These are phyloP conservation scores for Calonectria montana DNA, from an alignment of 2,329 filamentous ascomycete genomes.

Conservation along the genomic window DNA sequence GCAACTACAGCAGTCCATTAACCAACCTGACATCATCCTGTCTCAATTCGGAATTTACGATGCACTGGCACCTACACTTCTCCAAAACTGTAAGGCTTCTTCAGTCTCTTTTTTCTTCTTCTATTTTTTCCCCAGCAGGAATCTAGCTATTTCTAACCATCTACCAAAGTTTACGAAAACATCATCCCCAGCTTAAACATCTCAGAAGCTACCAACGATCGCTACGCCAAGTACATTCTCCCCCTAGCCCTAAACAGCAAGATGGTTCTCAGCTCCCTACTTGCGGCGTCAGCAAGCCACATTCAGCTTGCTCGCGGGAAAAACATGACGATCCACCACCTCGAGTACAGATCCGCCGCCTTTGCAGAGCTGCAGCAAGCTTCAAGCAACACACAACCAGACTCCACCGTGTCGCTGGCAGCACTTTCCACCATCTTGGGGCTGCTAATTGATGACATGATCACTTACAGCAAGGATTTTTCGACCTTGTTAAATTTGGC, in stretches of 20 bases:
- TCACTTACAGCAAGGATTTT: slow-evolving; percentile 7
- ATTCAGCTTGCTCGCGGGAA: background rate
- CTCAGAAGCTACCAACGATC: background rate
- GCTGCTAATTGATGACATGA: slow-evolving; percentile 5
- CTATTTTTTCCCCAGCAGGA: background rate
- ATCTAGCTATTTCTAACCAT: background rate
- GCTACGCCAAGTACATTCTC: background rate
- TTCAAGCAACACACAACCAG: background rate
- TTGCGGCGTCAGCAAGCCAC: background rate
- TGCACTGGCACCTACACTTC: background rate
- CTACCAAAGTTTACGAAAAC: background rate
- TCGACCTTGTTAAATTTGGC: background rate
- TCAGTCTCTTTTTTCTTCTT: background rate
- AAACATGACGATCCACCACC: background rate
- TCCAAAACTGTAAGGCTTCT: background rate
- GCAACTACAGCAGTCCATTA: background rate
- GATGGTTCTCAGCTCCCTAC: background rate
- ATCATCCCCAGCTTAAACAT: slow-evolving; percentile 3
- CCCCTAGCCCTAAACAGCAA: background rate
- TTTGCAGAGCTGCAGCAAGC: background rate
- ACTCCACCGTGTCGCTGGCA: background rate
- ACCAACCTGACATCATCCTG: background rate
- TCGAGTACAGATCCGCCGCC: background rate
- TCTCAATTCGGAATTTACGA: background rate
- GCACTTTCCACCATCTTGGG: background rate